phyloP scores from a whole-genome alignment of 345 rosid species.

The thale cress (Arabidopsis thaliana) region DNA sequence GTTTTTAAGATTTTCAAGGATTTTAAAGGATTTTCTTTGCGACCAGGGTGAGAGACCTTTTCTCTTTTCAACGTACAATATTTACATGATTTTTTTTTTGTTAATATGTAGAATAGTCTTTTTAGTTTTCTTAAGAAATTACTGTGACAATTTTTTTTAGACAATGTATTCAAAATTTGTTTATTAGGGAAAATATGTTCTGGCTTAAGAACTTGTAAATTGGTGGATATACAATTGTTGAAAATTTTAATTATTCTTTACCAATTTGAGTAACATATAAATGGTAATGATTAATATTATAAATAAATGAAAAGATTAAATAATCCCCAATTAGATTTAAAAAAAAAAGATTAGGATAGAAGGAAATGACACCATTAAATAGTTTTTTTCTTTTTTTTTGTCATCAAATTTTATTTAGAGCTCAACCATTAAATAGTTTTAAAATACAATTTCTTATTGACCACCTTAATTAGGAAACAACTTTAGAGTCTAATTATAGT shows the following conservation, averaged over 20 bases:
- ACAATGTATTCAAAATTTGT: no score
- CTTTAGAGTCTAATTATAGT: not conserved
- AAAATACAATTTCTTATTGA: not conserved
- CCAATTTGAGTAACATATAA: not conserved
- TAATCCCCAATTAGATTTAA: not conserved
- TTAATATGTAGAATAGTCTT: no score
- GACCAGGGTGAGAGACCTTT: no score
- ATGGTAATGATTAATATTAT: not conserved
- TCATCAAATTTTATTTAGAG: no score
- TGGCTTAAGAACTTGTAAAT: not conserved
- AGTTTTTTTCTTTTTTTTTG: not conserved
- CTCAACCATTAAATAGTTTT: no score
- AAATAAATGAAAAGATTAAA: not conserved
- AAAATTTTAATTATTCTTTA: not conserved
- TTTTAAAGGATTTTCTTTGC: no score
- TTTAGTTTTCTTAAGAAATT: no score
- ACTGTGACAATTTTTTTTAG: no score
- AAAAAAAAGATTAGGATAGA: not conserved
- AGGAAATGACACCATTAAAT: not conserved
- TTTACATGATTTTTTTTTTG: no score
- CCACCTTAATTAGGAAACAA: slow-evolving; percentile 2
- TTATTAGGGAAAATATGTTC: not conserved
- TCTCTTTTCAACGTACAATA: no score
- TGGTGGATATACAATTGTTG: not conserved
- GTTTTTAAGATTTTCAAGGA: no score